Conservation (phyloP, 345 rosid genomes). For the Camelina sativa region DNA sequence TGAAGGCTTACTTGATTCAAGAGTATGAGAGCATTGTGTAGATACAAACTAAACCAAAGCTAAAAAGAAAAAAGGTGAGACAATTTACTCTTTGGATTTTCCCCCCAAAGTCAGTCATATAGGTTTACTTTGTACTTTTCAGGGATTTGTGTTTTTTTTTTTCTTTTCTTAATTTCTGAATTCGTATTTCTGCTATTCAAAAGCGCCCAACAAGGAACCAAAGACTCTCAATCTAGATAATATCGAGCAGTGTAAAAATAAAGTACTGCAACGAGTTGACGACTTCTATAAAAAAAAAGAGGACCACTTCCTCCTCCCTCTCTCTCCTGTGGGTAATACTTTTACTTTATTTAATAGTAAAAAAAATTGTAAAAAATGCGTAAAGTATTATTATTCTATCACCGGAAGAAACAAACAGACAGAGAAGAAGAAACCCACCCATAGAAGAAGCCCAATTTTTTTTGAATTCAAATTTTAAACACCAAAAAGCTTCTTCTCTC, state of each 20-base stretch:
- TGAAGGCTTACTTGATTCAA: conserved; percentile 3
- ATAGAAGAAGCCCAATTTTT: not conserved
- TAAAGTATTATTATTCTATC: not conserved
- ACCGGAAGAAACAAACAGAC: conserved; percentile 18
- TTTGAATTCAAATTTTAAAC: conserved; percentile 47
- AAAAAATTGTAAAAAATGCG: too few relatives aligned
- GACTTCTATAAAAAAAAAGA: too few relatives aligned
- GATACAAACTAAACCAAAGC: conserved; percentile 20
- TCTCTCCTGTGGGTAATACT: too few relatives aligned
- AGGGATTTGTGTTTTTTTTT: not conserved
- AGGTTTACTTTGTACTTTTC: conserved; percentile 30
- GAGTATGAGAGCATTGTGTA: conserved; percentile 30
- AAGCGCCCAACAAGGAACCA: not conserved
- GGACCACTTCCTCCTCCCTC: too few relatives aligned
- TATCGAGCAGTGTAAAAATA: too few relatives aligned
- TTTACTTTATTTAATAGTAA: too few relatives aligned
- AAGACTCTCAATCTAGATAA: not conserved
- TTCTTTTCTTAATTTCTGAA: not conserved
- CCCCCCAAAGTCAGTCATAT: conserved; percentile 18
- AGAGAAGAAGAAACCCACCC: not conserved
- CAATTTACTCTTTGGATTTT: conserved; percentile 18
- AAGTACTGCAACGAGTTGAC: too few relatives aligned
- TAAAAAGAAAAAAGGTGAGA: not conserved
- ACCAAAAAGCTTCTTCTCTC: conserved; percentile 17
- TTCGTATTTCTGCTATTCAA: not conserved